Evolutionary conservation across 768 basidiomycete species (phyloP).

Genomic region (Lactifluus piperatus): DNA sequence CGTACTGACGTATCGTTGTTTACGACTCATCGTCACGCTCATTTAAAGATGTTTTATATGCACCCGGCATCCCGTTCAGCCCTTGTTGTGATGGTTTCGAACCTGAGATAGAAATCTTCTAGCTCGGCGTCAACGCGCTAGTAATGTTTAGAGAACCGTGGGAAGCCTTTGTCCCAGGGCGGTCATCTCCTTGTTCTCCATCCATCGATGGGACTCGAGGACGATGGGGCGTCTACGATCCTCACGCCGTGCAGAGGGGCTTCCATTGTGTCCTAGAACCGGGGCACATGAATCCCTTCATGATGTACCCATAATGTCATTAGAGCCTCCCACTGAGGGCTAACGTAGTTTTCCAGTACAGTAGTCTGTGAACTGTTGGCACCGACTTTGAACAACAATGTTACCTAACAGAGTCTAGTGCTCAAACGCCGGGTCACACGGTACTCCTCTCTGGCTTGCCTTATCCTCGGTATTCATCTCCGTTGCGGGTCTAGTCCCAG

Average conservation of each 20-base stretch:
- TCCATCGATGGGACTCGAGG: neutral
- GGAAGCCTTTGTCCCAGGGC: neutral
- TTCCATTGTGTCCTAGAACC: slow-evolving; percentile 13
- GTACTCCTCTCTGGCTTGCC: neutral
- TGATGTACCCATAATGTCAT: slow-evolving; percentile 6
- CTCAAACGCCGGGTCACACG: neutral
- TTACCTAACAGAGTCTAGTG: slow-evolving; percentile 16
- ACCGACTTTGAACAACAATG: slow-evolving; percentile 18
- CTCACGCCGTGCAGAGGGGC: slow-evolving; percentile 17
- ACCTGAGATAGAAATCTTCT: neutral
- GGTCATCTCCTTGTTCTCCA: slow-evolving; percentile 6
- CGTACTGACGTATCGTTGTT: neutral
- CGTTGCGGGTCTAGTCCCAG: neutral
- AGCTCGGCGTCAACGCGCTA: neutral
- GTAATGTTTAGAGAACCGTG: neutral
- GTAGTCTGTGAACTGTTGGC: neutral
- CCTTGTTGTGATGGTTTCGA: neutral
- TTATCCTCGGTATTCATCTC: too few relatives aligned
- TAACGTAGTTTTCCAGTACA: neutral
- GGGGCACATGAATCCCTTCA: neutral
- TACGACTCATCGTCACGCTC: too few relatives aligned
- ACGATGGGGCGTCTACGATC: neutral
- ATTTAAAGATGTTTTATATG: neutral
- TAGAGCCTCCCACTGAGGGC: neutral
- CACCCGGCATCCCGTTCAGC: neutral